Conservation (phyloP, 2,329 filamentous ascomycete species). For the Chaetomium strumarium region DNA sequence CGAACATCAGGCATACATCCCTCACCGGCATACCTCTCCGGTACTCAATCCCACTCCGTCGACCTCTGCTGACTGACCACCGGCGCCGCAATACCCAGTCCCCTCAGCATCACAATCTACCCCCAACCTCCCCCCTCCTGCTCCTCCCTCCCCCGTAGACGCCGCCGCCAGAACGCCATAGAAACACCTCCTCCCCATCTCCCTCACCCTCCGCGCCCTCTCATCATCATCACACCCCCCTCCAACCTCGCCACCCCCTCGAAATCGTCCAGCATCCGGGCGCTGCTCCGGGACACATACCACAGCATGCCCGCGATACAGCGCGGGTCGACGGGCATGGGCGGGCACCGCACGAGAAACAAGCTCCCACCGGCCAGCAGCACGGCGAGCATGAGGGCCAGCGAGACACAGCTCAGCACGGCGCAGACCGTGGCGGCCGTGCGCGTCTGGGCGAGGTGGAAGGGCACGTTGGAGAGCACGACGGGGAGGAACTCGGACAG, state of each 20-base stretch:
- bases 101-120: constrained; percentile 24
- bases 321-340: constrained; percentile 42
- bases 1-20: no score
- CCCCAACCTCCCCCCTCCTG: constrained; percentile 21
- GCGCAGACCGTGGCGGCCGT: constrained; percentile 37
- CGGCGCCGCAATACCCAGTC: constrained; percentile 12
- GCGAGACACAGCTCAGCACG: constrained; percentile 33
- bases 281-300: constrained; percentile 34
- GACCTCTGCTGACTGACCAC: not conserved
- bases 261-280: constrained; percentile 25
- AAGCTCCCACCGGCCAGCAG: constrained; percentile 36
- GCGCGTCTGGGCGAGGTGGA: constrained; percentile 37
- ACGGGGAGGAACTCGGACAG: constrained; percentile 47
- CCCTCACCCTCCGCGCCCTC: constrained; percentile 24
- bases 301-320: constrained; percentile 42
- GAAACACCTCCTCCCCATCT: constrained; percentile 29
- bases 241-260: constrained; percentile 25
- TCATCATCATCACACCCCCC: no score
- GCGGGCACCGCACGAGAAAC: constrained; percentile 37
- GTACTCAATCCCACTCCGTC: not conserved
- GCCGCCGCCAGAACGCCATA: constrained; percentile 29
- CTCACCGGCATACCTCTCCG: no score
- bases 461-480: constrained; percentile 44
- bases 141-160: constrained; percentile 18
- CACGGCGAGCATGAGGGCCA: constrained; percentile 39